Conservation (phyloP, 306 rosid species). For the Cucurbita argyrosperma region DNA sequence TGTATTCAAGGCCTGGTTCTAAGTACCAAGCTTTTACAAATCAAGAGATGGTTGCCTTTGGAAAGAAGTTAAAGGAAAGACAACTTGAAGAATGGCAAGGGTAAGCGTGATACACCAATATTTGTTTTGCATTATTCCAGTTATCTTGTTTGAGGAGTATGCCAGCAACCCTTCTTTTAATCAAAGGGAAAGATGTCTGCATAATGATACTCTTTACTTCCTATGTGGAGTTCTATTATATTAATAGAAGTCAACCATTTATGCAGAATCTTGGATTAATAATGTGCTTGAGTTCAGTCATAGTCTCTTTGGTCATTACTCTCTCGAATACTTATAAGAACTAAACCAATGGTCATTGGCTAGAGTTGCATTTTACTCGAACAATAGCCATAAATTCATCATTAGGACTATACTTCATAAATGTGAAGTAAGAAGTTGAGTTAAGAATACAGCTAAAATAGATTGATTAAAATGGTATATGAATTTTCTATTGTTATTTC, state of each 20-base stretch:
- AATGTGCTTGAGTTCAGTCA: background rate
- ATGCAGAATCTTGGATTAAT: background rate
- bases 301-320: background rate
- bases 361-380: background rate
- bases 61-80: constrained; percentile 91
- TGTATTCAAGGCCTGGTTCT: background rate
- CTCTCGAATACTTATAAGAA: background rate
- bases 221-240: background rate
- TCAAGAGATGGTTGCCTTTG: constrained; percentile 87
- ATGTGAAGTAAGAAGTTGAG: background rate
- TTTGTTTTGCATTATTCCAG: background rate
- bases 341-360: background rate
- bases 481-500: background rate
- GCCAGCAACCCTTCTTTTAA: background rate
- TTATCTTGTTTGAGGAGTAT: background rate
- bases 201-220: background rate
- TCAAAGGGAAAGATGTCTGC: background rate
- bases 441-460: background rate
- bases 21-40: constrained; percentile 8
- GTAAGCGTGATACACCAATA: constrained; percentile 25
- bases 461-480: background rate
- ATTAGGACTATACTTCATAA: background rate
- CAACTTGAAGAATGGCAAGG: constrained; percentile 85
- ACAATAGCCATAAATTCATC: background rate
- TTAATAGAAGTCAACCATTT: background rate